Conservation (phyloP, 2,329 filamentous ascomycete species). For the Metarhizium brunneum region DNA sequence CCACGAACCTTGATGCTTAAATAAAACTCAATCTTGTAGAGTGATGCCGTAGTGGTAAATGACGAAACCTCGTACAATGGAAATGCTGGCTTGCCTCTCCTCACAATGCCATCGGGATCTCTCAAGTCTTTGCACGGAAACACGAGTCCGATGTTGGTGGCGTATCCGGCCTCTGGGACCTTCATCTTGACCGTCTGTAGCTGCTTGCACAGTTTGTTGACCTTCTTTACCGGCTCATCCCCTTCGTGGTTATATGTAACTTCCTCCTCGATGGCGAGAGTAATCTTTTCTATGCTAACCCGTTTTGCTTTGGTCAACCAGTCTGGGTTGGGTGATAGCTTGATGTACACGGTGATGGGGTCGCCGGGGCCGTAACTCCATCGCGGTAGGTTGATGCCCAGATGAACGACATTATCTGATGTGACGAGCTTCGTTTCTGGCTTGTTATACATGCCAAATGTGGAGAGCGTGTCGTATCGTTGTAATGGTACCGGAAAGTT, state of each 20-base stretch:
- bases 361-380: constrained; percentile 97
- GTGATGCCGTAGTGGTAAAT: constrained; percentile 85
- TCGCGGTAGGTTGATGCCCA: constrained; percentile 83
- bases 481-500: constrained; percentile 83
- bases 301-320: constrained; percentile 85
- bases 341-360: constrained; percentile 92
- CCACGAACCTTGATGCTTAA: constrained; percentile 74
- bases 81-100: constrained; percentile 76
- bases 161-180: constrained; percentile 83
- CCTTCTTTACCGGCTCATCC: constrained; percentile 84
- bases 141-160: constrained; percentile 82
- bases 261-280: constrained; percentile 89
- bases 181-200: constrained; percentile 73
- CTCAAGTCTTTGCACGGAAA: constrained; percentile 85
- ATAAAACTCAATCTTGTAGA: constrained; percentile 99
- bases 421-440: constrained; percentile 81
- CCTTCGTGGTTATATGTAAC: constrained; percentile 98
- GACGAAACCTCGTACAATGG: constrained; percentile 81
- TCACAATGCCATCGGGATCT: constrained; percentile 80
- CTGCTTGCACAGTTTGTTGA: constrained; percentile 79
- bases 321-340: constrained; percentile 82
- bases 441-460: constrained; percentile 98
- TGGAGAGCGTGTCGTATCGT: constrained; percentile 92
- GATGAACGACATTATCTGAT: constrained; percentile 80
- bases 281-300: constrained; percentile 91